These are phyloP conservation scores for Candida odintsovae DNA, from an alignment of 805 yeast genomes.

Conservation along the genomic window DNA sequence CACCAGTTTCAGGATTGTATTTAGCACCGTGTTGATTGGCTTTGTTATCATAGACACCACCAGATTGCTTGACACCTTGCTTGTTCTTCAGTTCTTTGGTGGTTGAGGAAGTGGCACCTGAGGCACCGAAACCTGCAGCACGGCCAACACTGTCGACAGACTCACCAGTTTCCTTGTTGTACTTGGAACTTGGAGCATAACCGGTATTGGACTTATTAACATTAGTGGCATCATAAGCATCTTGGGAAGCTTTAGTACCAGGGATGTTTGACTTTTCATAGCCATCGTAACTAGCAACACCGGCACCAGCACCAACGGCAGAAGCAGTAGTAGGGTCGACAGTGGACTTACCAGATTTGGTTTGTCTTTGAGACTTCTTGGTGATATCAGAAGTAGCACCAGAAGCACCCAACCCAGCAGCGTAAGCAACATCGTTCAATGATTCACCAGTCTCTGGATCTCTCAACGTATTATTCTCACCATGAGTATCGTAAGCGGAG, in stretches of 20 bases:
- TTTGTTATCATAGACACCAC: background rate
- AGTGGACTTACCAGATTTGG: background rate
- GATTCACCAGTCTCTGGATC: constrained; percentile 4
- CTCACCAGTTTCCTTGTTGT: background rate
- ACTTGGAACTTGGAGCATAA: background rate
- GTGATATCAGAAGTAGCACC: constrained; percentile 3
- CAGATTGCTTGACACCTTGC: background rate
- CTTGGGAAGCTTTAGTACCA: constrained; percentile 7
- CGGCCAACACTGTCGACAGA: constrained; percentile 4
- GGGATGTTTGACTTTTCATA: constrained; percentile 11
- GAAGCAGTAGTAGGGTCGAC: constrained; percentile 16
- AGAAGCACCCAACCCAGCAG: constrained; percentile 9
- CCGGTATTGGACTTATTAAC: background rate
- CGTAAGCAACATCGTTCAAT: constrained; percentile 1
- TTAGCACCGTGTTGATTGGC: background rate
- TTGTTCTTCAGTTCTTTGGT: background rate
- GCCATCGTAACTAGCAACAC: constrained; percentile 5
- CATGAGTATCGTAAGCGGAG: too few relatives aligned
- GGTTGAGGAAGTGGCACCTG: constrained; percentile 5
- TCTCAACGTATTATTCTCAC: background rate
- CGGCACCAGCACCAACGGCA: constrained; percentile 13
- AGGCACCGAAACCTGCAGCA: constrained; percentile 9
- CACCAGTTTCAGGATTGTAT: constrained; percentile 1
- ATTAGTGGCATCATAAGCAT: background rate
- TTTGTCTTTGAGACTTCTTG: background rate